Evolutionary conservation across 2,329 filamentous ascomycete species (phyloP).

Genomic region (Diaporthe amygdali): DNA sequence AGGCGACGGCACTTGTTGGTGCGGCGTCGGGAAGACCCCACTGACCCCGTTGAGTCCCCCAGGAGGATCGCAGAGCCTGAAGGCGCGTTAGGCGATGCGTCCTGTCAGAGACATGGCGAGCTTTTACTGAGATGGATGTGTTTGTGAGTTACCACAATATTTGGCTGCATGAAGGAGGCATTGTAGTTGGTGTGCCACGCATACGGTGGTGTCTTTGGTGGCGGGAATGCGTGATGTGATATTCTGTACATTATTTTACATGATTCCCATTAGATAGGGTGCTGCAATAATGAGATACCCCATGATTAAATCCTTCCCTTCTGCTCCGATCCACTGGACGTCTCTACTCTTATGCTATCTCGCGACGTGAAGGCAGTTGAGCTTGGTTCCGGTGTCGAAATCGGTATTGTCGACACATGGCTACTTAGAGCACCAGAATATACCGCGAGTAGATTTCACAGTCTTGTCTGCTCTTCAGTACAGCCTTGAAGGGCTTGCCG

Average conservation of each 20-base stretch:
- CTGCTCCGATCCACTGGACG: background rate
- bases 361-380: background rate
- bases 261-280: constrained; percentile 4
- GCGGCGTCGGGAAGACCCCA: constrained; percentile 48
- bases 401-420: background rate
- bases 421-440: background rate
- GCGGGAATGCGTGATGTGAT: background rate
- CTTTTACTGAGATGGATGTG: background rate
- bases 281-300: constrained; percentile 17
- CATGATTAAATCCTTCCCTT: background rate
- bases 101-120: background rate
- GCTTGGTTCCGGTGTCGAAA: background rate
- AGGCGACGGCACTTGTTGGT: constrained; percentile 72
- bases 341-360: background rate
- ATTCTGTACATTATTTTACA: constrained; percentile 17
- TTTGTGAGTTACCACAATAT: background rate
- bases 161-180: background rate
- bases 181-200: background rate
- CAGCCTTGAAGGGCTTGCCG: background rate
- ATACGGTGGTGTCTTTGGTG: background rate
- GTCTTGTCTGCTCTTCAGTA: background rate
- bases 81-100: constrained; percentile 20
- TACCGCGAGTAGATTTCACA: background rate
- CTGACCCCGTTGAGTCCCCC: constrained; percentile 29
- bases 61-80: constrained; percentile 17